Conservation (phyloP, 2,329 filamentous ascomycete genomes). For the Colletotrichum eremochloae region DNA sequence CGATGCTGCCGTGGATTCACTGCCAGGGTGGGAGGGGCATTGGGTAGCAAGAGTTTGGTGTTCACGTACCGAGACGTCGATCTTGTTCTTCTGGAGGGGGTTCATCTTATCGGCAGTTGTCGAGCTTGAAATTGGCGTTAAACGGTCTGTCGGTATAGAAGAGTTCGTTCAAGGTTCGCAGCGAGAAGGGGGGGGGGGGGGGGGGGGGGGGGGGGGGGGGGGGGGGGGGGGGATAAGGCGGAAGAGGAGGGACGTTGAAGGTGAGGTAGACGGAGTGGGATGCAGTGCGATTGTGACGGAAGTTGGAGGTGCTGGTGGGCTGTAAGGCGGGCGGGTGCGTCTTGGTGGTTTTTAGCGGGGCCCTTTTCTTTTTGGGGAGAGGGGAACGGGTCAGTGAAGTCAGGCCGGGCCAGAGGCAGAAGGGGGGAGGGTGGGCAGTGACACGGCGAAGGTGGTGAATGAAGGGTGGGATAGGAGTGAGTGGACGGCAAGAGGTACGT, state of each 20-base stretch:
- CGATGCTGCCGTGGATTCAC: constrained; percentile 25
- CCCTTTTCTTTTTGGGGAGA: constrained; percentile 36
- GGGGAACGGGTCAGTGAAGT: constrained; percentile 33
- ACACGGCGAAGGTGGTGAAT: constrained; percentile 9
- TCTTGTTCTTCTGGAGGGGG: constrained; percentile 97
- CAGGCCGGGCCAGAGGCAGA: constrained; percentile 28
- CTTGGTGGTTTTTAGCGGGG: constrained; percentile 39
- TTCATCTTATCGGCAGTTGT: constrained; percentile 74
- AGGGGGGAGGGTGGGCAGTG: not conserved
- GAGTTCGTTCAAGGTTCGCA: not conserved
- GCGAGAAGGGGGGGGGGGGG: constrained; percentile 2
- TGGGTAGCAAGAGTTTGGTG: constrained; percentile 38
- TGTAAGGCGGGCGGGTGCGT: constrained; percentile 38
- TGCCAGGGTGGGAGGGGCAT: constrained; percentile 32
- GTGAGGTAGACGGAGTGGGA: constrained; percentile 28
- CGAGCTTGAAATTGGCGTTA: not conserved
- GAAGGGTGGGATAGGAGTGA: constrained; percentile 11
- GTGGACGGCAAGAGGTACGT: constrained; percentile 19
- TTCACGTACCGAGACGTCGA: constrained; percentile 88
- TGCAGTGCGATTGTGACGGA: constrained; percentile 38
- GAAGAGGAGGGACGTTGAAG: constrained; percentile 29
- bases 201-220: not conserved
- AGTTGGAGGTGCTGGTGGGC: constrained; percentile 39
- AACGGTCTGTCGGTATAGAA: not conserved
- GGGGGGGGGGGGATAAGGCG: constrained; percentile 3